Base-by-base conservation (phyloP, 1,284 basidiomycete species). In the Mycena sp. region DNA sequence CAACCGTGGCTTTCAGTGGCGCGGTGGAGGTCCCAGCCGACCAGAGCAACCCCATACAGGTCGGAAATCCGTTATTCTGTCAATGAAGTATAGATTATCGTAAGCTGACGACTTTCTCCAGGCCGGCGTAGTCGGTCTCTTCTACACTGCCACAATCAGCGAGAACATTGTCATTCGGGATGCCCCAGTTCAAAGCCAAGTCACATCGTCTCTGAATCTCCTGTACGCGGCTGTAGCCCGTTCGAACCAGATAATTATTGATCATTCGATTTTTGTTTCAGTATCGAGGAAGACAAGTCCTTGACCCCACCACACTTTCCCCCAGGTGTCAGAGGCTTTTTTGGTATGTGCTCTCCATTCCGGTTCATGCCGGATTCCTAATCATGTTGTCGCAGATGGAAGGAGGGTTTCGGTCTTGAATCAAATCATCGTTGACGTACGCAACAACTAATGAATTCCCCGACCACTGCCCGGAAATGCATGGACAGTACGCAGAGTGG, bases 121-220 rank as follows among this genome's bases (percentile, higher is more conserved):
- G 71, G 67, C 67, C 37, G 73, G 73, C 6, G 54, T 67, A 4
- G 73, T 74, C 9, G 73, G 72, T 3, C 49, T 72, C 5, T 74
- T 73, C 49, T 74, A 71, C 58, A 72, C 70, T 28, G 72, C 70
- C 23, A 48, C 49, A 11, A 70, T 73, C 23, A 66, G 55, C 25
- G 62, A 72, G 49, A 57, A 56, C 4, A 65, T 72, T 26, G 38
- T 66, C 35, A 56, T 75, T 40, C 67, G 25, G 6, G 71, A 63
- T 32, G 71, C 64, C 16, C 65, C 72, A 6, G 45, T 71, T 14
- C 63, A 63, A 53, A 69, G 58, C 26, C 64, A 70, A 40, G 51
- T 73, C 45, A 71, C 65, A 2, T 72, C 70, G 14, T 74, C 73
- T 17, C 37, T 75, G 32, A 74, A 75, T 43, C 67, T 74, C 28